Evolutionary conservation across 2,329 filamentous ascomycete genomes (phyloP), one percentile per base, ranked within the genome.

Genomic region (Cyanodermella asteris): DNA sequence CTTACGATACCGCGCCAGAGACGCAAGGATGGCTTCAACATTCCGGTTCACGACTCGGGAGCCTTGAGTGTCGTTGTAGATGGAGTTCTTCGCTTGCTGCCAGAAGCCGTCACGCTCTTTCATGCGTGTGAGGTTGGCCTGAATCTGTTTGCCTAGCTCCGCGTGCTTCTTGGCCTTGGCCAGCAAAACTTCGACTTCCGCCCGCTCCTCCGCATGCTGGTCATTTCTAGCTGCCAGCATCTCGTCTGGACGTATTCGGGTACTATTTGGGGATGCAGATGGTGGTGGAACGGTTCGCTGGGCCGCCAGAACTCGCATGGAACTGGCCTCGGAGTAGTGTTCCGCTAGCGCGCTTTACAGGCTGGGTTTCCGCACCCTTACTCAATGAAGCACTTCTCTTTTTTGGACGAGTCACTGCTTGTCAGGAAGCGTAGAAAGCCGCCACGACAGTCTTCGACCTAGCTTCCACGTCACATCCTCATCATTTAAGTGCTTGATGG

Each of bases 101-200:
- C 94, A 81, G 31, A 75, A 82, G 50, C 81, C 80, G 11, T 84
- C 87, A 26, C 78, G 90, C 18, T 72, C 68, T 39, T 94, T 81
- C 17, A 97, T 59, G 28, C 82, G 66, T 18, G 69, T 65, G 36
- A 93, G 61, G 25, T 78, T 91, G 15, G 76, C 73, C 49, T 91
- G 76, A 28, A 97, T 93, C 57, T 91, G 91, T 56, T 87, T 91
- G 16, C 81, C 91, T 45, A 94, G 63, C 42, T 80, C 69, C 31
- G 81, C 74, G 38, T 90, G 90, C 61, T 91, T 94, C 39, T 90
- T 80, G 33, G 94, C 67, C 36, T 69, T 69, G 28, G 67, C 65
- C 35, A 62, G 64, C 13, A 72, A 48, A 27, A 72, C 66, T 45
- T 72, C 66, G 20, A 72, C 67, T 46, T 72, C 67, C 5, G 67